Conservation (phyloP, 2,329 filamentous ascomycete genomes). For the Niveomyces coronatus region DNA sequence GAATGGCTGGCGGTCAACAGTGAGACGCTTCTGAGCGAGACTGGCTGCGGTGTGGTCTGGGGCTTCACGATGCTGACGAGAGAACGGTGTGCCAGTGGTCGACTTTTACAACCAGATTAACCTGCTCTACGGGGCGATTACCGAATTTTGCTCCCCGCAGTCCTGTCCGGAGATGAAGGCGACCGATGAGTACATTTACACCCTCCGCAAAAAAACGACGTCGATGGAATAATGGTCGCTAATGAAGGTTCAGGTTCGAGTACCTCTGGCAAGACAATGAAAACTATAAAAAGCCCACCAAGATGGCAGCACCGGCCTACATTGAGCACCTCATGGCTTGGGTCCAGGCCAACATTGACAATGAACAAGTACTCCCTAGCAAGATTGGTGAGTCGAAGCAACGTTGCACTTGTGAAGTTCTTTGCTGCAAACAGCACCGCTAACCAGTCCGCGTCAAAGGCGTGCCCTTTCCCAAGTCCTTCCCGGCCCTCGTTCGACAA, state of each 20-base stretch:
- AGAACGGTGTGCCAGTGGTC: constrained; percentile 56
- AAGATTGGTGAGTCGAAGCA: constrained; percentile 53
- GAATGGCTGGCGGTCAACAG: constrained; percentile 98
- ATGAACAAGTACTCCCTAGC: constrained; percentile 89
- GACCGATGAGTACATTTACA: constrained; percentile 76
- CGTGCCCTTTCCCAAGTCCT: constrained; percentile 89
- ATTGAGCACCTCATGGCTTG: constrained; percentile 97
- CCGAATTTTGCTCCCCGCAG: constrained; percentile 95
- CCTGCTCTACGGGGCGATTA: constrained; percentile 95
- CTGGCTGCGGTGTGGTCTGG: no score
- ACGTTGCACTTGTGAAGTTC: neutral
- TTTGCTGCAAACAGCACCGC: neutral
- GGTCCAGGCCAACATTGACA: constrained; percentile 93
- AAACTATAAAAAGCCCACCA: constrained; percentile 89
- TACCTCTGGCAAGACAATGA: constrained; percentile 98
- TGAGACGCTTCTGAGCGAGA: no score
- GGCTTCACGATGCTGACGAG: neutral
- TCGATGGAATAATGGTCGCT: constrained; percentile 7
- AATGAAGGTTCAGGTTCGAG: constrained; percentile 58
- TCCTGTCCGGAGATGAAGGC: constrained; percentile 99
- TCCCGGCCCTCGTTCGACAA: constrained; percentile 78
- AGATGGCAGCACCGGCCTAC: constrained; percentile 95
- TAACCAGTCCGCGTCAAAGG: constrained; percentile 33
- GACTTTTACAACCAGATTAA: constrained; percentile 99
- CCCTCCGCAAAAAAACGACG: no score